Base-by-base conservation (phyloP, 345 rosid genomes). In the Arabidopsis suecica region DNA sequence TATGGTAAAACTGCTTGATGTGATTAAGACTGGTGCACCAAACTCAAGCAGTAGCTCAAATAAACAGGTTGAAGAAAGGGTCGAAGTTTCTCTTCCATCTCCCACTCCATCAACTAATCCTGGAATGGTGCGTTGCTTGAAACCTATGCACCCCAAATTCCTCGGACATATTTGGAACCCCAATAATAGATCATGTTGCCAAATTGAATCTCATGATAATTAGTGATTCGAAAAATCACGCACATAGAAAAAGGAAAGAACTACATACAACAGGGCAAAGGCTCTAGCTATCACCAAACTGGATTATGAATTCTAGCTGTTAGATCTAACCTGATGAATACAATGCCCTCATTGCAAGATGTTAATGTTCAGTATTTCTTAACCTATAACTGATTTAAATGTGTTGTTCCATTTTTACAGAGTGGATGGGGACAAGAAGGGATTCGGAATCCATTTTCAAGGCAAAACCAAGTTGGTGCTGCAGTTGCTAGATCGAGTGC, bases 81-180 rank as follows among this genome's bases (percentile, higher is more conserved):
- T 84, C 59, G 92, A 88, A 86, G 97, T 90, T 56, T 92, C 97
- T 71, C 97, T 91, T 77, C 99, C 97, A 38, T 90, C 97, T 38
- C 97, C 97, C 41, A 94, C 99, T 53, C 99, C 97, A 34, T 78
- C 97, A 1, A 83, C 82, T 86, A 86, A 88, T 82, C 87, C 93
- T 61, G 95, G 88, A 90, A 94, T 84, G 97, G 99, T 92, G 94
- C 90, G 98, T 93, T 47, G 82, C 73, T 9, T 57, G n/a, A 63
- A 83, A 89, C 76, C 78, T 76, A 71, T 83, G 60, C 82, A 72
- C 57, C 61, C 61, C 38, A 60, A 71, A 61, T 20, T 57, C 54
- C 20, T 7, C 11, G 3, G n/a, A 57, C 62, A 55, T 58, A 49
- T 18, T 6, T 9, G 50, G 42, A 23, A 60, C 54, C 44, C 13